Evolutionary conservation across 129 eudicot species (phyloP), one percentile per base, ranked within the genome.

Genomic region (Gnaphalium uliginosum): DNA sequence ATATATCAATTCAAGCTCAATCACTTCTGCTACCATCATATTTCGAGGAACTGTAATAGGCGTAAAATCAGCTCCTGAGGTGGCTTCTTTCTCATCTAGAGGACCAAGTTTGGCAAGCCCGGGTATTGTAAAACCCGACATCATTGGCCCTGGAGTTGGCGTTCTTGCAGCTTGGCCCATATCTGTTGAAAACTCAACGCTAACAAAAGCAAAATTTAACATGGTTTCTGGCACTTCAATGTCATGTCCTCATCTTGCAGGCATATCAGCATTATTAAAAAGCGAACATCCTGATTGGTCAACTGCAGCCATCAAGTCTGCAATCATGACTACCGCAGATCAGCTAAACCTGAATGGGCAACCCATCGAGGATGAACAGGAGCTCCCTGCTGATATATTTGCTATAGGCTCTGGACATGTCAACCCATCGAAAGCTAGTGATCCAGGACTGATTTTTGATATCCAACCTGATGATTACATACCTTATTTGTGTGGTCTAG

Each of bases 211-310:
- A 26, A 71, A 66, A 23, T 82, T 82, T 68, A 82, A 82, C 66
- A 72, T 82, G 57, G 30, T 82, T 6, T 77, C 82, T 0, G 86
- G 86, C 19, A 82, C 86, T 24, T 82, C 86, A 24, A 82, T 82
- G 86, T 77, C 86, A 59, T 82, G 86, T 68, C 86, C 86, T 27
- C 86, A 82, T 59, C 74, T 77, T 39, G 65, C 82, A 13, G 86
- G 86, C 2, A 63, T 82, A 30, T 79, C 86, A 13, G 82, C 86
- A 11, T 67, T 82, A 50, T 21, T 82, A 24, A 82, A 77, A 60
- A 64, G 72, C n/a, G 76, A 66, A 57, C 82, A 82, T 58, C 81
- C 78, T 3, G 79, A 82, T 72, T 82, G 86, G 86, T 77, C 86
- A 6, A 82, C 86, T 4, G 82, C 86, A 0, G 82, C 86, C 54